A percentile compares a stretch with the other conserved stretches of the same genome.
phyloP scores from a whole-genome alignment of 257 asterid genomes.

The Apocynum venetum region DNA sequence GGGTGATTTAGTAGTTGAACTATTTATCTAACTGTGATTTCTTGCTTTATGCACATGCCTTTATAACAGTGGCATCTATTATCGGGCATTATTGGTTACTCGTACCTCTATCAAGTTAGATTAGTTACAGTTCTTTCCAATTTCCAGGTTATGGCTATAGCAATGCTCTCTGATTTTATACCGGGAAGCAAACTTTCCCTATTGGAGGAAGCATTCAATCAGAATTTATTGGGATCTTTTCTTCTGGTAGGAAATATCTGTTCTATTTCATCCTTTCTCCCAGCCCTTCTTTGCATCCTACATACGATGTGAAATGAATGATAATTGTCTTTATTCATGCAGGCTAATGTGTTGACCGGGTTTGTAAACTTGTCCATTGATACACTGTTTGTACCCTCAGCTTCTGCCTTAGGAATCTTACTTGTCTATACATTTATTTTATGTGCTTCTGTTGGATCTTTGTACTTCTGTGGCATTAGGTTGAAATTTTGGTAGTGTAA shows the following conservation, averaged over 20 bases:
- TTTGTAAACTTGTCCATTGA: constrained; percentile 69
- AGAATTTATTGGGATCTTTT: constrained; percentile 70
- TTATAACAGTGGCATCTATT: background rate
- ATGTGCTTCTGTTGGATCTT: constrained; percentile 47
- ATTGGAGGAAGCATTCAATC: constrained; percentile 62
- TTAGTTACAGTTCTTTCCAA: background rate
- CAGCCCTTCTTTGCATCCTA: background rate
- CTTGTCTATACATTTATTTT: constrained; percentile 49
- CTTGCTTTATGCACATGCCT: background rate
- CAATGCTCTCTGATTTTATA: constrained; percentile 47
- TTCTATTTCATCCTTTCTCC: background rate
- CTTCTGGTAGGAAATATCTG: constrained; percentile 65
- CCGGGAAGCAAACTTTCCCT: constrained; percentile 45
- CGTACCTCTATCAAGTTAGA: background rate
- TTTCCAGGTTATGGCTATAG: constrained; percentile 63
- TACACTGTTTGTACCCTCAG: constrained; percentile 51
- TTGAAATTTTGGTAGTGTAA: constrained; percentile 74
- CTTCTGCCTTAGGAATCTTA: constrained; percentile 59
- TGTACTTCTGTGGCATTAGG: constrained; percentile 51
- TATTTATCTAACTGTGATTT: background rate
- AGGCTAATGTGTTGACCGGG: constrained; percentile 87
- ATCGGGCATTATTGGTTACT: background rate
- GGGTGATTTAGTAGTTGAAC: background rate
- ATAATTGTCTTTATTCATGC: constrained; percentile 22
- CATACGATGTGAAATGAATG: constrained; percentile 1